These are phyloP conservation scores for Acanthamoeba triangularis DNA, from an alignment of 208 protist genomes.

Conservation along the genomic window DNA sequence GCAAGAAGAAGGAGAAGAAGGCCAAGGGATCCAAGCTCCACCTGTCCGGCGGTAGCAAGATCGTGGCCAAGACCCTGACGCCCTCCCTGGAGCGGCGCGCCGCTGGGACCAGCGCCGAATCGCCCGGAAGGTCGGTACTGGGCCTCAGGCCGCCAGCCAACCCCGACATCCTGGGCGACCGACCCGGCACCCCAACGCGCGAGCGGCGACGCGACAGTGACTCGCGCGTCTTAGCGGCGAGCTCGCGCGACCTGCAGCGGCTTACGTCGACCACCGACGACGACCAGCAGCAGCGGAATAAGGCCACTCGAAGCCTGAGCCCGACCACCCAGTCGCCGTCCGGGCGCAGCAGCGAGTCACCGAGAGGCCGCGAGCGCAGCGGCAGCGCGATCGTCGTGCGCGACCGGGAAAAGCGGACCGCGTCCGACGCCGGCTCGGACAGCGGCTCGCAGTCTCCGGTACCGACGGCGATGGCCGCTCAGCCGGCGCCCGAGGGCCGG, in stretches of 20 bases:
- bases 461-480: too few species aligned
- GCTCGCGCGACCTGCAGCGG: neutral
- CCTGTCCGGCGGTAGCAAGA: neutral
- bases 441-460: too few species aligned
- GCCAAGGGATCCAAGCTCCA: neutral
- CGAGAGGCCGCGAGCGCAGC: too few species aligned
- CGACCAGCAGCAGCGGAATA: too few species aligned
- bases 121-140: too few species aligned
- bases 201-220: neutral
- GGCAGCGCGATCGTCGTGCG: neutral
- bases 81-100: neutral
- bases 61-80: neutral
- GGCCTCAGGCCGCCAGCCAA: neutral
- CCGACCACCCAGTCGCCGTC: neutral
- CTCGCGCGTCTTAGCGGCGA: neutral
- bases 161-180: neutral
- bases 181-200: neutral
- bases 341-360: neutral
- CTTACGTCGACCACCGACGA: neutral
- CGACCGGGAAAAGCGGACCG: neutral
- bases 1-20: conserved; percentile 54
- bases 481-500: too few species aligned
- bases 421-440: neutral
- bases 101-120: too few species aligned
- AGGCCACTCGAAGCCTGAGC: neutral